These are phyloP conservation scores for Pseudogymnoascus sp. DNA, from an alignment of 2,329 filamentous ascomycete species.

Conservation along the genomic window DNA sequence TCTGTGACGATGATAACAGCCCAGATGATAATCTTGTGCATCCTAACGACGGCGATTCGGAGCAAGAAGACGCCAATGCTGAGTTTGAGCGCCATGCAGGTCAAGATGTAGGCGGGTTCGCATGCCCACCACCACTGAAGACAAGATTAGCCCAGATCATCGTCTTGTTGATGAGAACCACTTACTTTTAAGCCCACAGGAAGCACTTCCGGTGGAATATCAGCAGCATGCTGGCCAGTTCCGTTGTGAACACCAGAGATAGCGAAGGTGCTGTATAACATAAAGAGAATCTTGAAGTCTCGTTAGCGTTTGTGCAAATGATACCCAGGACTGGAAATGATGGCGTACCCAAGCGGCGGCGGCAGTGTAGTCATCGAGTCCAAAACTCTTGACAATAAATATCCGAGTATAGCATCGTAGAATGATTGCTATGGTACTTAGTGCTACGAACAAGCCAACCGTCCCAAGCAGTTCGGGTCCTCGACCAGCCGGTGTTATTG, in stretches of 20 bases:
- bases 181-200: constrained; percentile 26
- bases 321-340: background rate
- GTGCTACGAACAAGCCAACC: constrained; percentile 28
- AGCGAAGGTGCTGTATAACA: constrained; percentile 20
- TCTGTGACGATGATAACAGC: constrained; percentile 29
- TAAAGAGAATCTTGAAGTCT: constrained; percentile 9
- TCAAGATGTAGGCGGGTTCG: constrained; percentile 33
- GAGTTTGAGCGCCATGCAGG: constrained; percentile 34
- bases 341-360: constrained; percentile 20
- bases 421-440: constrained; percentile 26
- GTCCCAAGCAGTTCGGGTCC: constrained; percentile 11
- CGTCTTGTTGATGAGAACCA: background rate
- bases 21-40: constrained; percentile 33
- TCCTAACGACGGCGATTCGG: constrained; percentile 31
- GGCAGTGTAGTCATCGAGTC: constrained; percentile 24
- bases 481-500: constrained; percentile 14
- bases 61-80: constrained; percentile 37
- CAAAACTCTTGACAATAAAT: constrained; percentile 25
- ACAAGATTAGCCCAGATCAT: background rate
- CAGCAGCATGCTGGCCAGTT: constrained; percentile 22
- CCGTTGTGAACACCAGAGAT: constrained; percentile 23
- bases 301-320: background rate
- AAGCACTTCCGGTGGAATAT: constrained; percentile 19
- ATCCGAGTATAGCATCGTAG: constrained; percentile 27
- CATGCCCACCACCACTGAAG: constrained; percentile 22